Conservation (phyloP, 2,329 filamentous ascomycete genomes). For the Gliomastix tumulicola region DNA sequence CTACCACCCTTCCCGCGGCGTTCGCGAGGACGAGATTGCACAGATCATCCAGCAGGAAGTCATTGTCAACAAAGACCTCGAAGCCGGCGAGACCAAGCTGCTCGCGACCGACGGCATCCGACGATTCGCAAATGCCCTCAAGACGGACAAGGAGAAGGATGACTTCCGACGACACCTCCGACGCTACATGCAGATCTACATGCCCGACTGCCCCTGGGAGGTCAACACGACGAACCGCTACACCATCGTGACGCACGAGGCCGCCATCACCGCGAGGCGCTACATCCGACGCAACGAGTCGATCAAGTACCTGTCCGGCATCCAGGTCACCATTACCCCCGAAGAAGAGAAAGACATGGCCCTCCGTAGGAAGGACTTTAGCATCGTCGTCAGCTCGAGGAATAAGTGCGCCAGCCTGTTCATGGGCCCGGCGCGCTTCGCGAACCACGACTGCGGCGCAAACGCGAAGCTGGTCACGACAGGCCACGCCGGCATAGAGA, state of each 20-base stretch:
- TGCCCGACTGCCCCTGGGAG: slow-evolving; percentile 91
- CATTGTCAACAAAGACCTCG: slow-evolving; percentile 66
- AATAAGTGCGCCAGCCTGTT: slow-evolving; percentile 89
- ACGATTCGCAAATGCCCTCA: slow-evolving; percentile 62
- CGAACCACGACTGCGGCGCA: slow-evolving; percentile 93
- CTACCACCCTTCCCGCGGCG: slow-evolving; percentile 76
- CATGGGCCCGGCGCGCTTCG: slow-evolving; percentile 89
- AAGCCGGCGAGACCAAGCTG: slow-evolving; percentile 64
- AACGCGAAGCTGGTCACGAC: slow-evolving; percentile 84
- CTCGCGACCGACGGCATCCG: slow-evolving; percentile 66
- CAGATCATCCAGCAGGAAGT: slow-evolving; percentile 59
- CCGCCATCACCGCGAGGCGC: slow-evolving; percentile 74
- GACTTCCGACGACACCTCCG: slow-evolving; percentile 82
- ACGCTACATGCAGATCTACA: slow-evolving; percentile 88
- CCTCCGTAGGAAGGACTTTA: slow-evolving; percentile 84
- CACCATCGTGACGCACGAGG: slow-evolving; percentile 84
- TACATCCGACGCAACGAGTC: slow-evolving; percentile 75
- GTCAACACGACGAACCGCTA: slow-evolving; percentile 89
- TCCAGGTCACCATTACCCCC: slow-evolving; percentile 85
- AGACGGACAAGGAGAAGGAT: slow-evolving; percentile 71
- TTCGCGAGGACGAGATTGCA: slow-evolving; percentile 58
- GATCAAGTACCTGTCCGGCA: slow-evolving; percentile 85
- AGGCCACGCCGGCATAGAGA: slow-evolving; percentile 81
- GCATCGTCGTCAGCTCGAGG: slow-evolving; percentile 88
- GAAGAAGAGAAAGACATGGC: slow-evolving; percentile 84